These are phyloP conservation scores for Wickerhamomyces chambardii DNA, from an alignment of 805 yeast genomes.

Conservation along the genomic window DNA sequence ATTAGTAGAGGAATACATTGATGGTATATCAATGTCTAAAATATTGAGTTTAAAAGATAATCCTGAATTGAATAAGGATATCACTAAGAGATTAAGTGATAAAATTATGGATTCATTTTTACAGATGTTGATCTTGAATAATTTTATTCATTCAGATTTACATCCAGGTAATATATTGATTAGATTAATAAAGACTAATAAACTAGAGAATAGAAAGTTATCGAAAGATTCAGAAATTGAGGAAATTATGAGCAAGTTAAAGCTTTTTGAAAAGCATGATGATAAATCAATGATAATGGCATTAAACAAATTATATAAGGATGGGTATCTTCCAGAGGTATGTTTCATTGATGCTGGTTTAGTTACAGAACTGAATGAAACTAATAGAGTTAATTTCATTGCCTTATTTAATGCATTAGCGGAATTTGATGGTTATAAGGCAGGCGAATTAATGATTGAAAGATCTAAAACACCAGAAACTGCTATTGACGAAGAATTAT, in stretches of 20 bases:
- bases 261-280: constrained; percentile 10
- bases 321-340: constrained; percentile 73
- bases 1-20: constrained; percentile 76
- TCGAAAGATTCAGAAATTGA: constrained; percentile 14
- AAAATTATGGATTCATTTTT: constrained; percentile 86
- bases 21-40: constrained; percentile 75
- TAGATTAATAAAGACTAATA: constrained; percentile 46
- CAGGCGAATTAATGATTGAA: constrained; percentile 94
- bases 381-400: constrained; percentile 76
- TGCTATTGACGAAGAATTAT: constrained; percentile 74
- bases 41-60: constrained; percentile 36
- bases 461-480: constrained; percentile 93
- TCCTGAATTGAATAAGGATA: constrained; percentile 31
- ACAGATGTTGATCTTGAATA: constrained; percentile 87
- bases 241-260: constrained; percentile 12
- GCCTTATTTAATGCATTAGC: constrained; percentile 85
- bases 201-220: constrained; percentile 17
- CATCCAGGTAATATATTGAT: constrained; percentile 95
- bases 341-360: constrained; percentile 92
- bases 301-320: constrained; percentile 35
- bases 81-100: constrained; percentile 66
- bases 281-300: constrained; percentile 34
- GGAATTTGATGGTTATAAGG: constrained; percentile 86
- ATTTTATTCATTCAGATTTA: constrained; percentile 92
- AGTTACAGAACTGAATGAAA: constrained; percentile 77